Evolutionary conservation across 129 eudicot species (phyloP).

Genomic region (Erigeron canadensis): DNA sequence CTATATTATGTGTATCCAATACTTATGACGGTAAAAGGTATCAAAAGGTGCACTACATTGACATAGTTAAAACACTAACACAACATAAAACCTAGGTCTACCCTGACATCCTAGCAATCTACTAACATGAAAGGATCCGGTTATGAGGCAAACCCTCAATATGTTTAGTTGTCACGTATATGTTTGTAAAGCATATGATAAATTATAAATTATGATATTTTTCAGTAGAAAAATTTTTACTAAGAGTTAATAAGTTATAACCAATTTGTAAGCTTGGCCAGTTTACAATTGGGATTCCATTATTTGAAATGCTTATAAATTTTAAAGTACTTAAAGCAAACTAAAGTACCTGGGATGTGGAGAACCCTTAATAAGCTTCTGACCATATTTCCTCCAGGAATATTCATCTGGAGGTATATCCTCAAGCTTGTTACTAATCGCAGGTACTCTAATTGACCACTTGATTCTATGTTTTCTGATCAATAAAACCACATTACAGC

Average conservation of each 20-base stretch:
- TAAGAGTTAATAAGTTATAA: no score
- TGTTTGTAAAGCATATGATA: no score
- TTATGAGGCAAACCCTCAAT: no score
- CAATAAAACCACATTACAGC: not conserved
- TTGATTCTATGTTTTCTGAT: slow-evolving; percentile 89
- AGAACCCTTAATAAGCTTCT: slow-evolving; percentile 97
- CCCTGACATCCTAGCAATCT: not conserved
- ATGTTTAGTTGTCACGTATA: no score
- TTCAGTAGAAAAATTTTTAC: not conserved
- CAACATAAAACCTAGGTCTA: not conserved
- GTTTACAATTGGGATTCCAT: no score
- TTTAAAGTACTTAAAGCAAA: not conserved
- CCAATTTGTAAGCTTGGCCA: not conserved
- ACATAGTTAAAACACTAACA: no score
- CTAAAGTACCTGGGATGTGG: slow-evolving; percentile 87
- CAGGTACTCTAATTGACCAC: slow-evolving; percentile 95
- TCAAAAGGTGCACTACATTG: not conserved
- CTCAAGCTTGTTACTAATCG: slow-evolving; percentile 95
- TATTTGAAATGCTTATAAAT: no score
- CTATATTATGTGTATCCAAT: not conserved
- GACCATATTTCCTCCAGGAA: slow-evolving; percentile 99
- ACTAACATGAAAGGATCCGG: not conserved
- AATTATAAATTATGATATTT: not conserved
- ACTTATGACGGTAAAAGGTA: not conserved
- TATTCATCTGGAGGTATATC: slow-evolving; percentile 98